Conservation (phyloP, 176 grass and related monocot species). For the Aegilops longissima region DNA sequence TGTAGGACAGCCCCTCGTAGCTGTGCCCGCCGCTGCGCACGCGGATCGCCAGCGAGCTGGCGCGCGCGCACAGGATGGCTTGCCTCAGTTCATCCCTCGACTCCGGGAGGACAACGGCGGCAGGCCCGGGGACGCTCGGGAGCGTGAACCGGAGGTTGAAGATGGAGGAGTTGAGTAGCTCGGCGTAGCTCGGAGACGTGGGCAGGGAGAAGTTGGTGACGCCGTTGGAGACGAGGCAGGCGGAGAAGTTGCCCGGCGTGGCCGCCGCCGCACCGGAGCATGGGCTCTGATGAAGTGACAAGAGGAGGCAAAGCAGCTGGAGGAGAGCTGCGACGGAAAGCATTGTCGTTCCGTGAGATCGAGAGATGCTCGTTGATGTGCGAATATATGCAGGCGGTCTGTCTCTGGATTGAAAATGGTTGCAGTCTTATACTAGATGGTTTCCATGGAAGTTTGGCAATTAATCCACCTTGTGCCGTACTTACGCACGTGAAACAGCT, state of each 20-base stretch:
- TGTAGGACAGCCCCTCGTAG: constrained; percentile 81
- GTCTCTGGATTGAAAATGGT: too few species aligned
- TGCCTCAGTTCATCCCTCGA: constrained; percentile 27
- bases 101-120: constrained; percentile 41
- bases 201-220: constrained; percentile 58
- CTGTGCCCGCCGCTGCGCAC: constrained; percentile 69
- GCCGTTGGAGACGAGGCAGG: constrained; percentile 55
- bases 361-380: neutral
- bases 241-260: constrained; percentile 11
- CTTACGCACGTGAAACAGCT: neutral
- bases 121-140: constrained; percentile 34
- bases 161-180: constrained; percentile 62
- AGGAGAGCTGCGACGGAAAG: neutral
- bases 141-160: constrained; percentile 51
- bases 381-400: neutral
- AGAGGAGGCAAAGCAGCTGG: neutral
- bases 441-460: too few species aligned
- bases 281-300: neutral
- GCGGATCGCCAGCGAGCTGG: constrained; percentile 43
- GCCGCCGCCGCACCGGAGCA: too few species aligned
- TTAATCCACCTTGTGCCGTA: neutral
- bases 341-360: neutral
- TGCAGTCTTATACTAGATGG: too few species aligned
- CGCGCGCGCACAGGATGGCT: constrained; percentile 26
- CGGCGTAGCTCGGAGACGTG: constrained; percentile 24